Conservation (phyloP, 2,329 filamentous ascomycete species). For the Orbilia quercus region DNA sequence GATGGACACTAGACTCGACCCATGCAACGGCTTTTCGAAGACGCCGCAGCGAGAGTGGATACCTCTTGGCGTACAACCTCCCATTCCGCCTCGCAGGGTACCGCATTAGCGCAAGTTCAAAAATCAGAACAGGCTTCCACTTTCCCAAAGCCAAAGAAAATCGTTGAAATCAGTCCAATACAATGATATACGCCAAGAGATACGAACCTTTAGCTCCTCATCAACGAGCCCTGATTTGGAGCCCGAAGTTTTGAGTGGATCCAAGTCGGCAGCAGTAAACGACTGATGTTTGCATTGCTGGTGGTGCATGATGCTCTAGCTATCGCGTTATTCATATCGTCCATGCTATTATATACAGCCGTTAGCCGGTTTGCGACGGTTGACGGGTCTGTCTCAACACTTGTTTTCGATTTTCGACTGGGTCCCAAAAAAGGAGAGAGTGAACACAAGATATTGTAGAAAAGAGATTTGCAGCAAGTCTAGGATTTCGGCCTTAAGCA, state of each 20-base stretch:
- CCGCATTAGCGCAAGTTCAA: constrained; percentile 2
- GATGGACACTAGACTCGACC: neutral
- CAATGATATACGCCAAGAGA: neutral
- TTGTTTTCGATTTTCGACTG: too few relatives aligned
- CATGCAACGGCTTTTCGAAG: constrained; percentile 38
- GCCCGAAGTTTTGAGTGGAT: constrained; percentile 6
- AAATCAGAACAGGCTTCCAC: constrained; percentile 2
- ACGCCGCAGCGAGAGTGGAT: constrained; percentile 28
- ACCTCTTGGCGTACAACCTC: constrained; percentile 19
- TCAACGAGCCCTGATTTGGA: constrained; percentile 16
- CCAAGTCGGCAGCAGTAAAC: too few relatives aligned
- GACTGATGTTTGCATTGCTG: neutral
- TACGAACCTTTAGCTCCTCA: neutral
- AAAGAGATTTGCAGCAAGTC: too few relatives aligned
- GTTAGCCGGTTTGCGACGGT: too few relatives aligned
- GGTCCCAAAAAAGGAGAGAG: too few relatives aligned
- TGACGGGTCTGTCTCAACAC: too few relatives aligned
- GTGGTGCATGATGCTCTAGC: neutral
- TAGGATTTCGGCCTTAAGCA: neutral
- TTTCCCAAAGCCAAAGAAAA: neutral
- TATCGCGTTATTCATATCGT: too few relatives aligned
- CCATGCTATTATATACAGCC: too few relatives aligned
- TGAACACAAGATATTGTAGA: too few relatives aligned
- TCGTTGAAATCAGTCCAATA: neutral
- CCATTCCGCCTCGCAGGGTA: constrained; percentile 36